phyloP scores from a whole-genome alignment of 176 grass and related monocot genomes.

The Phoenix roebelenii region DNA sequence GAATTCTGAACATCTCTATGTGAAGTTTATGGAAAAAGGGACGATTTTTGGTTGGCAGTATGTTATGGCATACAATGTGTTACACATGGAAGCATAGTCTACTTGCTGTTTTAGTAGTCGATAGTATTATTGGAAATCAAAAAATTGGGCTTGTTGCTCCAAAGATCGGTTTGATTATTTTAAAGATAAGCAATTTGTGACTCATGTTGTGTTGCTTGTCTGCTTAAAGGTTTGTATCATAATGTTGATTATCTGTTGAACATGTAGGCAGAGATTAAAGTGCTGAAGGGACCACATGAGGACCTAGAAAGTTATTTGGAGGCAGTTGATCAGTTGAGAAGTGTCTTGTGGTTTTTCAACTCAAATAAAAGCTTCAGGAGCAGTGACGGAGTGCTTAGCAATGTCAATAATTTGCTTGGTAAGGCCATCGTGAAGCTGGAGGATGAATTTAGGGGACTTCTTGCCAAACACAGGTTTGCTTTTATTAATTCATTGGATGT shows the following conservation, averaged over 20 bases:
- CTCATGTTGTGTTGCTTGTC: too few relatives aligned
- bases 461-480: slow-evolving; percentile 50
- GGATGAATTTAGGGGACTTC: slow-evolving; percentile 68
- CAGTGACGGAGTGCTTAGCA: slow-evolving; percentile 72
- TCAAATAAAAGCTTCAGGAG: slow-evolving; percentile 80
- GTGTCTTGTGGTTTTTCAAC: slow-evolving; percentile 75
- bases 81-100: too few relatives aligned
- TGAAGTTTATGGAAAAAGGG: too few relatives aligned
- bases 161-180: too few relatives aligned
- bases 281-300: slow-evolving; percentile 69
- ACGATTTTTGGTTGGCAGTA: too few relatives aligned
- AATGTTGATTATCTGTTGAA: neutral
- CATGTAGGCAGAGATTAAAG: slow-evolving; percentile 57
- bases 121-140: too few relatives aligned
- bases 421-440: slow-evolving; percentile 80
- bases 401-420: slow-evolving; percentile 56
- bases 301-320: slow-evolving; percentile 78
- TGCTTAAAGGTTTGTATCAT: too few relatives aligned
- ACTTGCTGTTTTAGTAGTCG: too few relatives aligned
- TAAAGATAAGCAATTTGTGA: too few relatives aligned
- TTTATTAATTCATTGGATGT: neutral
- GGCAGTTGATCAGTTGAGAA: slow-evolving; percentile 64
- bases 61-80: too few relatives aligned
- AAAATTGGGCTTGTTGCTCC: too few relatives aligned
- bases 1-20: too few relatives aligned